Conservation (phyloP, 129 eudicot species). For the Escallonia herrerae region DNA sequence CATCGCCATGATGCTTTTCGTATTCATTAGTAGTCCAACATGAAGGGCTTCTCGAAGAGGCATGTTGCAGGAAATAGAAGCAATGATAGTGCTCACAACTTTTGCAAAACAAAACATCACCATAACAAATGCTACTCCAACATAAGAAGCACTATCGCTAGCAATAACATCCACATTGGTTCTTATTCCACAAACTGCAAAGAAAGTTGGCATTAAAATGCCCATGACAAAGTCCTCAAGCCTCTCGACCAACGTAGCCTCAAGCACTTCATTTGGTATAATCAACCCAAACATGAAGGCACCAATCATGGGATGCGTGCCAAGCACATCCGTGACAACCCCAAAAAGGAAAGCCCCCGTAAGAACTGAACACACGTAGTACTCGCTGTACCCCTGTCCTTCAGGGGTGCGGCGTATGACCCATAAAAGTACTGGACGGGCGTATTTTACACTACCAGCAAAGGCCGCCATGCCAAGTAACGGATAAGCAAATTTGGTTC, state of each 20-base stretch:
- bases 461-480: conserved; percentile 2
- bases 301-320: conserved; percentile 55
- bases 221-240: conserved; percentile 46
- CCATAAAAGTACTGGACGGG: conserved; percentile 31
- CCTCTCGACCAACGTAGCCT: conserved; percentile 32
- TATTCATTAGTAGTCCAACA: conserved; percentile 32
- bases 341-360: conserved; percentile 28
- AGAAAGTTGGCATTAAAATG: conserved; percentile 43
- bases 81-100: conserved; percentile 14
- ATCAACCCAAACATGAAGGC: conserved; percentile 46
- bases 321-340: conserved; percentile 28
- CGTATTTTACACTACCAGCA: not conserved
- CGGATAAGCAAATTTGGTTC: not conserved
- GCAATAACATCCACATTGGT: conserved; percentile 18
- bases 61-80: conserved; percentile 13
- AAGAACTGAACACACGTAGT: conserved; percentile 23
- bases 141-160: not conserved
- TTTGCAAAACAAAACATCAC: conserved; percentile 7
- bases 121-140: conserved; percentile 6
- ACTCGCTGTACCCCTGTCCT: conserved; percentile 49
- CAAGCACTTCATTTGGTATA: conserved; percentile 47
- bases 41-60: conserved; percentile 17
- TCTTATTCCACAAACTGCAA: conserved; percentile 35
- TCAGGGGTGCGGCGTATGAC: conserved; percentile 23
- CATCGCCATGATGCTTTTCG: conserved; percentile 42